phyloP scores from a whole-genome alignment of 1,284 basidiomycete genomes.

The Rhizopogon hawkerae region DNA sequence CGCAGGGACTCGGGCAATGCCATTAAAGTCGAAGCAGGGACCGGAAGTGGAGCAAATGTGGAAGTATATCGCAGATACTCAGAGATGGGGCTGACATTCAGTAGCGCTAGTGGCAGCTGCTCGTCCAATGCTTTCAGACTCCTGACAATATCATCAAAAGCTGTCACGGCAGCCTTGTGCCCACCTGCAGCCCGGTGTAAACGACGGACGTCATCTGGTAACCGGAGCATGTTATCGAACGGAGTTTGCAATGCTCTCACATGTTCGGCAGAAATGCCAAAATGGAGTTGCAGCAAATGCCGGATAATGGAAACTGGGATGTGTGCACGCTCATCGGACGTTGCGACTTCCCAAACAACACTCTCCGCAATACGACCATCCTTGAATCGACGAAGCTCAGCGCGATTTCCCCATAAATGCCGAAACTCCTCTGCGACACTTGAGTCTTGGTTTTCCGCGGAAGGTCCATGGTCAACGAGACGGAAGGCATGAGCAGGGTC shows the following conservation, averaged over 20 bases:
- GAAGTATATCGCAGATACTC: constrained; percentile 78
- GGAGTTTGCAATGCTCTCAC: constrained; percentile 53
- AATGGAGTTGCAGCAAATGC: constrained; percentile 72
- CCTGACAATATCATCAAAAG: constrained; percentile 78
- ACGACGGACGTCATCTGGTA: constrained; percentile 51
- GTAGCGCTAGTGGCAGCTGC: constrained; percentile 74
- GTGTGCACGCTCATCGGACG: constrained; percentile 66
- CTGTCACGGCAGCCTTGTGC: constrained; percentile 71
- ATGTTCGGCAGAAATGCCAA: constrained; percentile 46
- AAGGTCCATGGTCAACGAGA: constrained; percentile 84
- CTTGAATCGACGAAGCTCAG: constrained; percentile 95
- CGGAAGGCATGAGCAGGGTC: constrained; percentile 66
- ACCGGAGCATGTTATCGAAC: constrained; percentile 62
- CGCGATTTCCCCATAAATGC: constrained; percentile 85
- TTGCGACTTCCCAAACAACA: constrained; percentile 85
- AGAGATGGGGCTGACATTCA: constrained; percentile 69
- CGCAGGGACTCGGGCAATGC: constrained; percentile 50
- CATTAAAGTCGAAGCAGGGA: constrained; percentile 43
- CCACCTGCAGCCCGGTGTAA: constrained; percentile 47
- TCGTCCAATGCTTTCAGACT: constrained; percentile 72
- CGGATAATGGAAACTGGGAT: constrained; percentile 72
- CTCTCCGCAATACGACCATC: constrained; percentile 90
- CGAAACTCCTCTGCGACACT: constrained; percentile 58
- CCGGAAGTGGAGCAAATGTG: constrained; percentile 58
- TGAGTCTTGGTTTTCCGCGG: constrained; percentile 55